phyloP scores from a whole-genome alignment of 306 rosid genomes.

The Citrullus amarus region DNA sequence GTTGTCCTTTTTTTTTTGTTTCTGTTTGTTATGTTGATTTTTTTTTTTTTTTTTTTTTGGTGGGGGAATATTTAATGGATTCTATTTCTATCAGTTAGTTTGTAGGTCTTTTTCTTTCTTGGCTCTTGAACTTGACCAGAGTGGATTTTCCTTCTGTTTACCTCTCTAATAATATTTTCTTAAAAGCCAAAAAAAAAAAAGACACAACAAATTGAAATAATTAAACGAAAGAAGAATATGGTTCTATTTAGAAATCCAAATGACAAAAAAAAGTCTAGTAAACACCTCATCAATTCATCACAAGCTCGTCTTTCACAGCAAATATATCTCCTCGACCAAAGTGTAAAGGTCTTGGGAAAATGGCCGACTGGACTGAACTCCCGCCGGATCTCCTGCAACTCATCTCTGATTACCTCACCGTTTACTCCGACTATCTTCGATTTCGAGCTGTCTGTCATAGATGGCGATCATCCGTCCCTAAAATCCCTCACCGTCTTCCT shows the following conservation, averaged over 20 bases:
- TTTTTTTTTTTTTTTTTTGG: not conserved
- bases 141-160: no score
- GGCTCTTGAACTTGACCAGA: no score
- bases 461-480: conserved; percentile 31
- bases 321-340: not conserved
- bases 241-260: no score
- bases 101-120: not conserved
- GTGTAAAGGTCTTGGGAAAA: conserved; percentile 8
- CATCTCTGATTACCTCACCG: conserved; percentile 21
- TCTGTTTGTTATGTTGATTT: not conserved
- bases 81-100: not conserved
- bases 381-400: conserved; percentile 40
- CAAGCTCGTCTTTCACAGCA: not conserved
- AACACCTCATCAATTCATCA: no score
- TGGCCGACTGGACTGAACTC: conserved; percentile 36
- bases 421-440: conserved; percentile 41
- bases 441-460: conserved; percentile 35
- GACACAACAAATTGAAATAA: no score
- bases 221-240: not conserved
- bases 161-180: no score
- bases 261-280: no score
- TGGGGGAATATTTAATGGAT: not conserved
- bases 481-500: conserved; percentile 42
- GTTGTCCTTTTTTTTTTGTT: not conserved
- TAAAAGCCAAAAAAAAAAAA: no score